These are phyloP conservation scores for Aspergillus niger DNA, from an alignment of 2,329 filamentous ascomycete genomes.

Conservation along the genomic window DNA sequence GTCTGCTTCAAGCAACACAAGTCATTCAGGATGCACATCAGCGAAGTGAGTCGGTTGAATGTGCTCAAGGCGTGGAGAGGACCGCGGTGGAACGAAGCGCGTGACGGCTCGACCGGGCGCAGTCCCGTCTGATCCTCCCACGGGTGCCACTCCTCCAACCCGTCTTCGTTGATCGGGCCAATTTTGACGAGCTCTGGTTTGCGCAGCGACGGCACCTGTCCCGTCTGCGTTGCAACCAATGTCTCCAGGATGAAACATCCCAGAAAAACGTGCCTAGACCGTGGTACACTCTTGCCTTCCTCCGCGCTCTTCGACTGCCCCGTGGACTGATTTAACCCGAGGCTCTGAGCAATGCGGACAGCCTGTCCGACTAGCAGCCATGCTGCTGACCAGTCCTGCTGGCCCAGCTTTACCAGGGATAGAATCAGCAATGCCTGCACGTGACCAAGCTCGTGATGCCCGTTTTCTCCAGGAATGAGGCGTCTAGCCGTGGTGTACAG, in stretches of 20 bases:
- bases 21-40: slow-evolving; percentile 39
- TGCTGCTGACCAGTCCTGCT: slow-evolving; percentile 58
- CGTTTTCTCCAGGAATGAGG: slow-evolving; percentile 53
- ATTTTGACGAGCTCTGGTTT: slow-evolving; percentile 54
- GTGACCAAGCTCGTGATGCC: slow-evolving; percentile 52
- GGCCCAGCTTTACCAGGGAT: slow-evolving; percentile 64
- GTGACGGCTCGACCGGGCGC: slow-evolving; percentile 27
- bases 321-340: slow-evolving; percentile 41
- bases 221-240: slow-evolving; percentile 51
- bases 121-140: slow-evolving; percentile 59
- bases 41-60: slow-evolving; percentile 53
- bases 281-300: slow-evolving; percentile 36
- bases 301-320: slow-evolving; percentile 37
- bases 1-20: slow-evolving; percentile 32
- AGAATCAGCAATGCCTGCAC: slow-evolving; percentile 62
- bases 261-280: slow-evolving; percentile 49
- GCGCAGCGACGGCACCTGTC: slow-evolving; percentile 49
- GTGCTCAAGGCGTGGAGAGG: slow-evolving; percentile 53
- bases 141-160: slow-evolving; percentile 72
- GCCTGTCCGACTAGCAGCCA: slow-evolving; percentile 68
- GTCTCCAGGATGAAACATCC: slow-evolving; percentile 58
- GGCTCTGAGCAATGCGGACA: slow-evolving; percentile 50
- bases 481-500: slow-evolving; percentile 48
- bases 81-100: slow-evolving; percentile 34
- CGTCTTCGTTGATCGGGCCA: slow-evolving; percentile 62